phyloP scores from a whole-genome alignment of 169 alveolate genomes.

The Plasmodium vivax region DNA sequence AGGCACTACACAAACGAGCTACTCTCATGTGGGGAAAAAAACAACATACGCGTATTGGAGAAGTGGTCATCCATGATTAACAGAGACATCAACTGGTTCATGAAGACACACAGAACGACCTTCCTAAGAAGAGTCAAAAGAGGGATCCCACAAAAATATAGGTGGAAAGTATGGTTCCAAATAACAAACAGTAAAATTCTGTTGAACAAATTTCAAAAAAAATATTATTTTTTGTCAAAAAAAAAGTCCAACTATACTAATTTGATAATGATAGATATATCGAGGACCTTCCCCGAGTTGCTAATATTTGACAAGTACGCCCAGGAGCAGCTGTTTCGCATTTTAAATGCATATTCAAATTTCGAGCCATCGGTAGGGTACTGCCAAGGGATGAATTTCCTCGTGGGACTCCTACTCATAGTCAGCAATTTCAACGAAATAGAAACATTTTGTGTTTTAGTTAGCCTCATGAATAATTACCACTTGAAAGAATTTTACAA shows the following conservation, averaged over 20 bases:
- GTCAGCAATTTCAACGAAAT: slow-evolving; percentile 77
- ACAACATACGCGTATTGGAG: slow-evolving; percentile 42
- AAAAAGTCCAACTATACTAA: slow-evolving; percentile 71
- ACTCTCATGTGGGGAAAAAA: slow-evolving; percentile 72
- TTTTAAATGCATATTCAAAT: slow-evolving; percentile 85
- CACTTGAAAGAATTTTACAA: slow-evolving; percentile 79
- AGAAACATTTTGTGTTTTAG: slow-evolving; percentile 83
- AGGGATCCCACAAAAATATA: slow-evolving; percentile 81
- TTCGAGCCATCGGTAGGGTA: slow-evolving; percentile 86
- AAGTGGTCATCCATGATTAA: slow-evolving; percentile 80
- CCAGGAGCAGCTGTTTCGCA: slow-evolving; percentile 83
- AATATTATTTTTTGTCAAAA: slow-evolving; percentile 57
- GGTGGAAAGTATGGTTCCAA: slow-evolving; percentile 81
- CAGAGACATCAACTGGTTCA: slow-evolving; percentile 77
- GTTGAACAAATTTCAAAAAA: slow-evolving; percentile 52
- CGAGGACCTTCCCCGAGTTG: slow-evolving; percentile 81
- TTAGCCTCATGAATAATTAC: slow-evolving; percentile 75
- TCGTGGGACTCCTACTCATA: slow-evolving; percentile 86
- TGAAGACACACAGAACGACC: slow-evolving; percentile 76
- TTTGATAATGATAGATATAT: slow-evolving; percentile 78
- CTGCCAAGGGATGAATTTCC: slow-evolving; percentile 91
- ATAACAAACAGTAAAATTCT: slow-evolving; percentile 38
- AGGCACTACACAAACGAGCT: slow-evolving; percentile 65
- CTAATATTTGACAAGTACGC: slow-evolving; percentile 79
- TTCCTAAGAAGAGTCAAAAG: slow-evolving; percentile 77